A percentile compares a stretch with the other conserved stretches of the same genome.
Conservation (phyloP, 1,284 basidiomycete genomes). For the Papiliotrema terrestris region DNA sequence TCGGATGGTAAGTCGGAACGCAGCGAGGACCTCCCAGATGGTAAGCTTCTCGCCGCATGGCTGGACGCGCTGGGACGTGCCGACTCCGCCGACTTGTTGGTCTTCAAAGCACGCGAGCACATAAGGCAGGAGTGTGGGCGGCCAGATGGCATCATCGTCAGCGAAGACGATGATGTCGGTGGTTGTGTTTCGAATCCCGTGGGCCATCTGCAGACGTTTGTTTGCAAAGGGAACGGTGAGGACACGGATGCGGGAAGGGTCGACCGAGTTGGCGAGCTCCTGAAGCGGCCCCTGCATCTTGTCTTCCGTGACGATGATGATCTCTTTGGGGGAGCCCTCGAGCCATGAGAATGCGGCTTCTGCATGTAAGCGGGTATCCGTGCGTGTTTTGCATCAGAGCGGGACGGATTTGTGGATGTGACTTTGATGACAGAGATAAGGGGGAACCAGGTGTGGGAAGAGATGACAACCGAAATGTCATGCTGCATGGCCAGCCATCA, state of each 20-base stretch:
- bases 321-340: slow-evolving; percentile 82
- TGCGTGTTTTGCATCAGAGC: too few species aligned
- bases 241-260: slow-evolving; percentile 75
- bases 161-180: slow-evolving; percentile 95
- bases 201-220: slow-evolving; percentile 87
- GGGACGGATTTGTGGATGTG: too few species aligned
- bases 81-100: slow-evolving; percentile 85
- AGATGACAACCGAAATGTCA: too few species aligned
- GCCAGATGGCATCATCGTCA: slow-evolving; percentile 94
- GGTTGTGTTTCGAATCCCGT: slow-evolving; percentile 80
- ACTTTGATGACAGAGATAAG: neutral
- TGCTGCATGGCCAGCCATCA: too few species aligned
- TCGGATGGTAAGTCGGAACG: slow-evolving; percentile 83
- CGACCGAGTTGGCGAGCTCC: slow-evolving; percentile 78
- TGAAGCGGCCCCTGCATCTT: slow-evolving; percentile 81
- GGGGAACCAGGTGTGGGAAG: neutral
- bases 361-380: neutral
- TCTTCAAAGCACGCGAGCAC: slow-evolving; percentile 89
- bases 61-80: slow-evolving; percentile 83
- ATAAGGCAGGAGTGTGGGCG: slow-evolving; percentile 76
- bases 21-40: slow-evolving; percentile 88
- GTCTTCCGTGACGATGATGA: slow-evolving; percentile 89
- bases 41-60: slow-evolving; percentile 73
- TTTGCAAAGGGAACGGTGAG: slow-evolving; percentile 88
- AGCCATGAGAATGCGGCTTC: slow-evolving; percentile 86